Base-by-base conservation (phyloP, 257 asterid genomes). In the Solanum arcanum region DNA sequence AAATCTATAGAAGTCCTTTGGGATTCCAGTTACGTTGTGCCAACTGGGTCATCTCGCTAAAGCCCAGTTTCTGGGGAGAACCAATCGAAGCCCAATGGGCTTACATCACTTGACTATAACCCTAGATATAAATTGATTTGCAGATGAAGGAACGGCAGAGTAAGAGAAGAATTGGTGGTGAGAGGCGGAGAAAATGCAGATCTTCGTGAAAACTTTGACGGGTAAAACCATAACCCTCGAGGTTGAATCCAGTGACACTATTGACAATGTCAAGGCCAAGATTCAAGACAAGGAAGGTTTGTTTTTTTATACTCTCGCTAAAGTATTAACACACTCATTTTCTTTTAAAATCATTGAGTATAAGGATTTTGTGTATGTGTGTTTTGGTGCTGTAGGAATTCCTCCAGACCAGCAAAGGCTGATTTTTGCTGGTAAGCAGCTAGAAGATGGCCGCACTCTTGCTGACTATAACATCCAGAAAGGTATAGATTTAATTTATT, bases 361-460 rank as follows among this genome's bases (percentile, higher is more conserved):
- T 39, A 21, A 41, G 31, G 27, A 42, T 0, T 33, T 72, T 59
- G 23, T 31, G 29, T 5, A 2, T 42, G 10, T 44, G 12, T 20
- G 3, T 25, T 46, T 35, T 78, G 23, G 20, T 80, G 20, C 9
- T 60, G 9, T 49, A 90, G 92, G 92, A 23, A 90, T 90, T 20
- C 92, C 92, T 2, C 92, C 92, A 44, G 92, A 90, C 84, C 92
- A 90, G 85, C 92, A 90, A n/a, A 86, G 92, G 62, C 12, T 90
- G 84, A 90, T 90, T 27, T 90, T 90, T 56, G 92, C 92, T 31
- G 92, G 92, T 23, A 90, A 90, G 88, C 92, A 90, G 90, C 60
- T 90, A 68, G 92, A 90, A 68, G 92, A 90, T 85, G 92, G 92
- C 35, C 89, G 92, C 5, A 90, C 92, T 14, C 92, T 90, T 5